Evolutionary conservation across 1,284 basidiomycete species (phyloP).

Genomic region (Chondrostereum purpureum): DNA sequence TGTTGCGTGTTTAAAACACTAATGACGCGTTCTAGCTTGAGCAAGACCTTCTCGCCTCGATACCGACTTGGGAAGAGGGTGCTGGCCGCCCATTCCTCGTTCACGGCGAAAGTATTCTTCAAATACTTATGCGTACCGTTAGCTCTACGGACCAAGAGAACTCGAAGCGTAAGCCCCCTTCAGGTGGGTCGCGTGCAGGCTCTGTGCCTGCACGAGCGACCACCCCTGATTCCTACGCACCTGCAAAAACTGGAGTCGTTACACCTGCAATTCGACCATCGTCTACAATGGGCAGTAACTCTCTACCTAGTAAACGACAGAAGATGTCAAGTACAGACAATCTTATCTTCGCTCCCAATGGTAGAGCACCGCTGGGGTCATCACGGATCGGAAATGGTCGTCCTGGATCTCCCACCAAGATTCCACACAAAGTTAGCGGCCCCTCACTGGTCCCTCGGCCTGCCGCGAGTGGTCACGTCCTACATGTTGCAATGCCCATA

Average conservation of each 20-base stretch:
- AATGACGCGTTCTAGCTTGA: constrained; percentile 57
- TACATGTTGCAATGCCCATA: constrained; percentile 33
- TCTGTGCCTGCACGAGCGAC: constrained; percentile 54
- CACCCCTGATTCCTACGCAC: constrained; percentile 43
- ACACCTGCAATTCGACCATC: constrained; percentile 55
- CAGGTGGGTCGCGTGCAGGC: constrained; percentile 32
- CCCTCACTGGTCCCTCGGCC: constrained; percentile 30
- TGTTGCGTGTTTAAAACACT: constrained; percentile 4
- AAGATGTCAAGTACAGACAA: constrained; percentile 29
- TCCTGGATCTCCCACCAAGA: constrained; percentile 40
- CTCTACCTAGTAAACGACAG: constrained; percentile 52
- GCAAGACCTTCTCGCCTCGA: constrained; percentile 72
- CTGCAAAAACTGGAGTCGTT: constrained; percentile 31
- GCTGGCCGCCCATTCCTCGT: constrained; percentile 77
- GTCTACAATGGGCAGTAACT: constrained; percentile 33
- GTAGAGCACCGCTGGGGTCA: constrained; percentile 26
- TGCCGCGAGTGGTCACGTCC: constrained; percentile 7
- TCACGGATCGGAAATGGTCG: constrained; percentile 16
- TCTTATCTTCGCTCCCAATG: constrained; percentile 13
- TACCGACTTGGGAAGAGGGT: constrained; percentile 87
- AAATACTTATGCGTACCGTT: constrained; percentile 67
- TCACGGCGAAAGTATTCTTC: constrained; percentile 78
- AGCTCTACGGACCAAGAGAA: constrained; percentile 75
- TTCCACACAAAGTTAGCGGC: constrained; percentile 27
- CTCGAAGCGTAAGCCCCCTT: constrained; percentile 30